phyloP scores from a whole-genome alignment of 1,284 basidiomycete species.

The Fomitopsis betulina region DNA sequence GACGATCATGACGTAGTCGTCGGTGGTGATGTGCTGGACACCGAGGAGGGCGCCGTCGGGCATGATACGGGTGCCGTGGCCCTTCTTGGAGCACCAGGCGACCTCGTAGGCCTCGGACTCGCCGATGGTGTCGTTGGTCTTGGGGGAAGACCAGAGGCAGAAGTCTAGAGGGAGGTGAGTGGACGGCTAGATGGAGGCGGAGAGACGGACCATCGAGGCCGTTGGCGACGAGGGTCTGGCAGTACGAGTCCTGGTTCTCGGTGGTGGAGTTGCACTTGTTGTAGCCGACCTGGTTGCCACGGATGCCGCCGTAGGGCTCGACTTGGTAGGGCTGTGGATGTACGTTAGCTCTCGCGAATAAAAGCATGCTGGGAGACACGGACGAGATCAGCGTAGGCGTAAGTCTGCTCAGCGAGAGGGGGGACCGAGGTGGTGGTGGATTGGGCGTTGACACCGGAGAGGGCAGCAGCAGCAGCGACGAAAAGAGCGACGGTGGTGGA shows the following conservation, averaged over 20 bases:
- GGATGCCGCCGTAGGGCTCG: conserved; percentile 42
- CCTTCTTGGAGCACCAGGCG: conserved; percentile 70
- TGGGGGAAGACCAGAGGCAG: conserved; percentile 57
- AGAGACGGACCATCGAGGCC: conserved; percentile 41
- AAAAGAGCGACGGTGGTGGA: conserved; percentile 40
- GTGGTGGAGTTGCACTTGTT: conserved; percentile 72
- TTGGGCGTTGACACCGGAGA: conserved; percentile 32
- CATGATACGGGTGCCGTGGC: conserved; percentile 61
- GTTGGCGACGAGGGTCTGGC: conserved; percentile 61
- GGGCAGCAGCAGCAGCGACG: conserved; percentile 32
- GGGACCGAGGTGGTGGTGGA: conserved; percentile 24
- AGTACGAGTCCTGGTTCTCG: conserved; percentile 50
- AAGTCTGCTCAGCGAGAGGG: conserved; percentile 50
- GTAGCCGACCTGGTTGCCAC: conserved; percentile 60
- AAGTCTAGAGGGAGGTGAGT: conserved; percentile 38
- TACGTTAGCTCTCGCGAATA: too few species aligned
- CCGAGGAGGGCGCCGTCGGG: conserved; percentile 59
- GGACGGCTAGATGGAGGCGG: not conserved
- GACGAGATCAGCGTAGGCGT: conserved; percentile 45
- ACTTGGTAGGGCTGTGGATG: conserved; percentile 50
- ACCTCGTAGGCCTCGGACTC: conserved; percentile 66
- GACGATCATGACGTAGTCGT: conserved; percentile 60
- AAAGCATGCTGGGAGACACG: conserved; percentile 11
- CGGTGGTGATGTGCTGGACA: conserved; percentile 61
- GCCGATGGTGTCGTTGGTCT: conserved; percentile 46